phyloP scores from a whole-genome alignment of 495 filamentous ascomycete genomes.

The Durotheca rogersii region DNA sequence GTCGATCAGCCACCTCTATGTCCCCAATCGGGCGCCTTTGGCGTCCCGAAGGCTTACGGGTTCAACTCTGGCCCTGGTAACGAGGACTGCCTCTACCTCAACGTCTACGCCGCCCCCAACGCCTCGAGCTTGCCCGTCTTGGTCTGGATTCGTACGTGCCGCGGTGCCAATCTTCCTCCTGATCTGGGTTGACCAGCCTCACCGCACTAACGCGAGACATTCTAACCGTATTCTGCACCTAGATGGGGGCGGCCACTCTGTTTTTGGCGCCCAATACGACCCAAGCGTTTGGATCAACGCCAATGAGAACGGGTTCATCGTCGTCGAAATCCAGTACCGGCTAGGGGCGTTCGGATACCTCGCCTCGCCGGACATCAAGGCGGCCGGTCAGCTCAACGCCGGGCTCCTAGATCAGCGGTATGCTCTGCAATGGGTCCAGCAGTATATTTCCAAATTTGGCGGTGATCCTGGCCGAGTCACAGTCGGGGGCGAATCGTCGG shows the following conservation, averaged over 20 bases:
- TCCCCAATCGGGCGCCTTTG: conserved; percentile 35
- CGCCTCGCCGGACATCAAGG: conserved; percentile 39
- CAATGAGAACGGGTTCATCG: conserved; percentile 48
- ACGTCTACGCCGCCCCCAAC: conserved; percentile 45
- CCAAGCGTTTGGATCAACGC: conserved; percentile 41
- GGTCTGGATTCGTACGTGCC: conserved; percentile 40
- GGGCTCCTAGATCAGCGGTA: conserved; percentile 68
- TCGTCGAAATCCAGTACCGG: conserved; percentile 52
- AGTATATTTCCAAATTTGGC: conserved; percentile 67
- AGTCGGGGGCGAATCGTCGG: conserved; percentile 70
- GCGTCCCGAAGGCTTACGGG: conserved; percentile 20
- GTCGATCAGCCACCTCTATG: conserved; percentile 35
- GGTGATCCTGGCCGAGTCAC: conserved; percentile 68
- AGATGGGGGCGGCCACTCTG: conserved; percentile 46
- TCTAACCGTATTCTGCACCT: conserved; percentile 1
- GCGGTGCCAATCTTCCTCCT: background rate
- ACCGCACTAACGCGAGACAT: background rate
- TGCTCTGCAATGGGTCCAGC: conserved; percentile 72
- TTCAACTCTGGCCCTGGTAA: conserved; percentile 34
- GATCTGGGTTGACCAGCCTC: background rate
- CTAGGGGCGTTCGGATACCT: conserved; percentile 54
- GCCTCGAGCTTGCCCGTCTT: conserved; percentile 43
- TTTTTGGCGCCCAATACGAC: conserved; percentile 43
- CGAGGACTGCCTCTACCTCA: conserved; percentile 57
- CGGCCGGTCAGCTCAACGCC: conserved; percentile 58